phyloP scores from a whole-genome alignment of 257 asterid genomes.

The Salvia miltiorrhiza region DNA sequence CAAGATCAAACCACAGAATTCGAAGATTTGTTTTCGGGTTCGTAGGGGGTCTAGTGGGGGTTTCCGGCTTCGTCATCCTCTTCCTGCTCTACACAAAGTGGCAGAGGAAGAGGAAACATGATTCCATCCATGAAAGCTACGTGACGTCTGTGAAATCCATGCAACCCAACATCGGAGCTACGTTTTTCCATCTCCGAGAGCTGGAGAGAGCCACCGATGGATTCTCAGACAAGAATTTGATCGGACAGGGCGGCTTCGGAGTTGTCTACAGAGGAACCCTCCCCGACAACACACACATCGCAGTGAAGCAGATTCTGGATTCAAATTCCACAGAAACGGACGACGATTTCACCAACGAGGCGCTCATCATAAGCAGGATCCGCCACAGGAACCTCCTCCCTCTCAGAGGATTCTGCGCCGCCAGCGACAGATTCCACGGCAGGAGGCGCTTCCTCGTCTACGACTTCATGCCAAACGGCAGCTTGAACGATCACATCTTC shows the following conservation, averaged over 20 bases:
- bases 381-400: conserved; percentile 58
- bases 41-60: conserved; percentile 38
- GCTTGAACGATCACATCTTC: conserved; percentile 47
- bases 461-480: conserved; percentile 58
- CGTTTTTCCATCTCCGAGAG: conserved; percentile 45
- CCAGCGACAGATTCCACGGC: conserved; percentile 42
- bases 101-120: conserved; percentile 29
- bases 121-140: conserved; percentile 36
- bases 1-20: background rate
- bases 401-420: conserved; percentile 46
- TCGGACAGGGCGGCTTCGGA: conserved; percentile 55
- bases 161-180: conserved; percentile 49
- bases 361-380: conserved; percentile 56
- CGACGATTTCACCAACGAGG: conserved; percentile 58
- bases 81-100: conserved; percentile 32
- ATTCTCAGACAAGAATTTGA: conserved; percentile 42
- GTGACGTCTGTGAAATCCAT: conserved; percentile 36
- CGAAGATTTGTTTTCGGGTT: conserved; percentile 35
- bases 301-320: conserved; percentile 50
- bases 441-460: conserved; percentile 46
- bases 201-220: conserved; percentile 48
- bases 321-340: conserved; percentile 52
- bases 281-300: conserved; percentile 40
- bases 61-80: conserved; percentile 10
- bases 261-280: conserved; percentile 50